Percentiles rank a stretch among this genome's conserved stretches.
phyloP scores from a whole-genome alignment of 768 basidiomycete species.

The Baorangia bicolor region DNA sequence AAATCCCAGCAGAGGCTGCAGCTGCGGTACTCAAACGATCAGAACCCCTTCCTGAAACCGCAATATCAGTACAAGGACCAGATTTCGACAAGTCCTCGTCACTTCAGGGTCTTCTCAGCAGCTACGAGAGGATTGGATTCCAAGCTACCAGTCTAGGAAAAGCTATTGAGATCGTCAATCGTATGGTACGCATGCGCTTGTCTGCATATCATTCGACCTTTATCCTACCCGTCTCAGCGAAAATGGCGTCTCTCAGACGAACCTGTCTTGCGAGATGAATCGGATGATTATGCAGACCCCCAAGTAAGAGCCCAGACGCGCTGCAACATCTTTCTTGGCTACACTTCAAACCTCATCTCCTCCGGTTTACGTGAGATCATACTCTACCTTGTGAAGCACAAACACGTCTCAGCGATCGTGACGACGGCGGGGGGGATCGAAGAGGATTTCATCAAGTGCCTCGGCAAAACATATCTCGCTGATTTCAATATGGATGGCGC shows the following conservation, averaged over 20 bases:
- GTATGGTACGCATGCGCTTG: constrained; percentile 63
- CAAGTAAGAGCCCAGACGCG: constrained; percentile 66
- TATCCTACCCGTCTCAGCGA: constrained; percentile 46
- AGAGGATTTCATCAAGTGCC: constrained; percentile 98
- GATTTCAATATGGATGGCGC: constrained; percentile 93
- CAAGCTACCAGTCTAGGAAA: constrained; percentile 92
- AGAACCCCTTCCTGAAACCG: constrained; percentile 61
- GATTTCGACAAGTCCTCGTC: constrained; percentile 72
- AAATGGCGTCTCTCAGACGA: constrained; percentile 90
- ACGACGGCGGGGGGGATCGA: constrained; percentile 99
- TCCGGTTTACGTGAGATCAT: constrained; percentile 95
- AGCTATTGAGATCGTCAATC: constrained; percentile 88
- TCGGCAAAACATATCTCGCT: constrained; percentile 93
- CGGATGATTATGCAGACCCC: constrained; percentile 59
- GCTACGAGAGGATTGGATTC: constrained; percentile 92
- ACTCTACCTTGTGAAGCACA: constrained; percentile 88
- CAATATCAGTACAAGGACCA: constrained; percentile 80
- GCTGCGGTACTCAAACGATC: constrained; percentile 79
- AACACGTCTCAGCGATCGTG: constrained; percentile 84
- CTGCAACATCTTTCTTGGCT: constrained; percentile 92
- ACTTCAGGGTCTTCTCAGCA: constrained; percentile 66
- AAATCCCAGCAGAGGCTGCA: constrained; percentile 58
- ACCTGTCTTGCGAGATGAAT: constrained; percentile 65
- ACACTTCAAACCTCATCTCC: constrained; percentile 98
- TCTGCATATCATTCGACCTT: neutral